Conservation (phyloP, 495 filamentous ascomycete species). For the Penicillium alfredii region DNA sequence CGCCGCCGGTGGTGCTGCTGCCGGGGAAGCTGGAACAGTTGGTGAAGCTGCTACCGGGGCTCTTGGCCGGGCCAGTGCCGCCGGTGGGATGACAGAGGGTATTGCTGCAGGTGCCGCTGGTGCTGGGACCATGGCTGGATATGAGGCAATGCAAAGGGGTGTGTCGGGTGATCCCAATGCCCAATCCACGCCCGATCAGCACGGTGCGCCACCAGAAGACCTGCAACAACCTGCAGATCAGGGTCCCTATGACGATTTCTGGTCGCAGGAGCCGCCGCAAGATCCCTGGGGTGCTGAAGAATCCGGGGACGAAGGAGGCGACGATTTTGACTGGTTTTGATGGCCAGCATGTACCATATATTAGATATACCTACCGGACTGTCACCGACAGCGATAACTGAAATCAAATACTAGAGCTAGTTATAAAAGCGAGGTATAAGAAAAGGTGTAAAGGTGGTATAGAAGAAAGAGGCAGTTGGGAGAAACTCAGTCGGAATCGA, state of each 20-base stretch:
- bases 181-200: conserved; percentile 18
- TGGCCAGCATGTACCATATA: conserved; percentile 12
- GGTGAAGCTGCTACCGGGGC: conserved; percentile 33
- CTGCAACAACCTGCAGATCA: conserved; percentile 12
- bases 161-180: conserved; percentile 17
- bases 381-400: background rate
- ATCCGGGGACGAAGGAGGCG: conserved; percentile 28
- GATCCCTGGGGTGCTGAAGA: conserved; percentile 33
- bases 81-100: conserved; percentile 19
- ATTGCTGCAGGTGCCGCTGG: conserved; percentile 38
- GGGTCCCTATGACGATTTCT: conserved; percentile 23
- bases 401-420: too few relatives aligned
- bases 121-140: conserved; percentile 56
- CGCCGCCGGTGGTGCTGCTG: conserved; percentile 37
- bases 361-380: background rate
- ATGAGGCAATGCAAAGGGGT: conserved; percentile 58
- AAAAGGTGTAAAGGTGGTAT: too few relatives aligned
- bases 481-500: conserved; percentile 13
- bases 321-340: conserved; percentile 35
- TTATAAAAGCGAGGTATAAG: too few relatives aligned
- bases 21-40: conserved; percentile 33
- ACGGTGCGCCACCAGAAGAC: conserved; percentile 12
- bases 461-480: too few relatives aligned
- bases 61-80: conserved; percentile 29
- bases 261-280: conserved; percentile 25